Evolutionary conservation across 768 basidiomycete species (phyloP), one percentile per base, ranked within the genome.

Genomic region (Phallus indusiatus): DNA sequence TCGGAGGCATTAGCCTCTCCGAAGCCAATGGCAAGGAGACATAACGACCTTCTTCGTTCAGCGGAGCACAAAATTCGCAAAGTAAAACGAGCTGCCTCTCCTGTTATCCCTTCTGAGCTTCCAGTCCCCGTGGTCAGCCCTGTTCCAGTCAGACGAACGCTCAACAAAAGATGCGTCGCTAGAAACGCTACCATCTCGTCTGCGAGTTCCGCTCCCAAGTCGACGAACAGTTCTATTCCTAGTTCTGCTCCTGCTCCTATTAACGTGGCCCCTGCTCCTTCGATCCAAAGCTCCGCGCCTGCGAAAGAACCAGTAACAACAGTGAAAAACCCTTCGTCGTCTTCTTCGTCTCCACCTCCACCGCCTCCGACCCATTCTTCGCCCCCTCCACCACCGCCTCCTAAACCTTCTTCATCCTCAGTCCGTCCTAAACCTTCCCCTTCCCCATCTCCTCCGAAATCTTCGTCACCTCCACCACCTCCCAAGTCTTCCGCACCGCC

Each of bases 321-420:
- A 28, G 35, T 24, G 33, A 35, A 47, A 35, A 47, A 28, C 21
- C 55, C 51, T 56, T 49, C 46, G 64, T 61, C 59, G 34, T 73
- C 71, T 35, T 48, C 34, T 73, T 76, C 65, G 81, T 71, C 68
- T 64, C 82, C 69, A 56, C 48, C 21, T 83, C 83, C 18, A 74
- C 72, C 0, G 78, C 83, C 59, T 63, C 65, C 1, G 85, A 85
- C 17, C 66, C 82, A 58, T 46, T 6, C 58, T 14, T 6, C 33
- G 36, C 34, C 47, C 55, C 37, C n/a, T n/a, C 42, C 42, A 2
- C n/a, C 42, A 42, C n/a, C 42, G 12, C 42, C 42, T 42, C 42
- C 12, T 11, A 42, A 42, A 42, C 42, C 42, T 14, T 42, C 42
- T 2, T 11, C 42, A 42, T n/a, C n/a, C n/a, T n/a, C n/a, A n/a